A percentile compares a stretch with the other conserved stretches of the same genome.
These are phyloP conservation scores for Seiridium unicorne DNA, from an alignment of 2,329 filamentous ascomycete genomes.

Conservation along the genomic window DNA sequence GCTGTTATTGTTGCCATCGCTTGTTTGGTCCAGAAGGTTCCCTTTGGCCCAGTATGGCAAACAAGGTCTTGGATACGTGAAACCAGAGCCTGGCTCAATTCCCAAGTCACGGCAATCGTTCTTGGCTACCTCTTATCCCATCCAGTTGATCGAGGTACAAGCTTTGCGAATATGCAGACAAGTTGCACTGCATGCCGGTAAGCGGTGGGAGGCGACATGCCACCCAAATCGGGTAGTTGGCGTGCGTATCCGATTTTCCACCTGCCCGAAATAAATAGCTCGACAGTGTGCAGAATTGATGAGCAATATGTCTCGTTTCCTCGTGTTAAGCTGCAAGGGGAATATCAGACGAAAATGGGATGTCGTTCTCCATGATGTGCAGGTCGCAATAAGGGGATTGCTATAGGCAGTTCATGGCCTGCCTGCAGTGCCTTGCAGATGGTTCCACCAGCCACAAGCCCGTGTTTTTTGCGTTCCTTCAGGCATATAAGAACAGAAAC, in stretches of 20 bases:
- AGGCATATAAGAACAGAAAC: background rate
- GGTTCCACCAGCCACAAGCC: too few species aligned
- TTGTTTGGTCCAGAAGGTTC: too few species aligned
- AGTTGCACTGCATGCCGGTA: background rate
- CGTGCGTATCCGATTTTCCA: background rate
- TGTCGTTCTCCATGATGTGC: background rate
- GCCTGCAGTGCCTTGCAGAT: background rate
- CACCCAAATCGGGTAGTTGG: background rate
- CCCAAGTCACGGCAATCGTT: too few species aligned
- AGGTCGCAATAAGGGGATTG: background rate
- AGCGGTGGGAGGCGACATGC: too few species aligned
- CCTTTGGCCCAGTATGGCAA: too few species aligned
- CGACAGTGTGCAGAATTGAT: background rate
- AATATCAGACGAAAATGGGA: background rate
- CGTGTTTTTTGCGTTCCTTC: background rate
- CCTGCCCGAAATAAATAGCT: background rate
- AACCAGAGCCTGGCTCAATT: too few species aligned
- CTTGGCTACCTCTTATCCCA: too few species aligned
- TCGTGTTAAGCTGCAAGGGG: background rate
- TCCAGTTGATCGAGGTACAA: background rate
- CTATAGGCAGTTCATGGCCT: background rate
- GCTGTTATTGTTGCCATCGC: too few species aligned
- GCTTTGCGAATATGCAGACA: background rate
- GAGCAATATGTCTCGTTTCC: background rate
- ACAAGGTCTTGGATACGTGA: too few species aligned